phyloP scores from a whole-genome alignment of 495 filamentous ascomycete species.

The Daldinia caldariorum region DNA sequence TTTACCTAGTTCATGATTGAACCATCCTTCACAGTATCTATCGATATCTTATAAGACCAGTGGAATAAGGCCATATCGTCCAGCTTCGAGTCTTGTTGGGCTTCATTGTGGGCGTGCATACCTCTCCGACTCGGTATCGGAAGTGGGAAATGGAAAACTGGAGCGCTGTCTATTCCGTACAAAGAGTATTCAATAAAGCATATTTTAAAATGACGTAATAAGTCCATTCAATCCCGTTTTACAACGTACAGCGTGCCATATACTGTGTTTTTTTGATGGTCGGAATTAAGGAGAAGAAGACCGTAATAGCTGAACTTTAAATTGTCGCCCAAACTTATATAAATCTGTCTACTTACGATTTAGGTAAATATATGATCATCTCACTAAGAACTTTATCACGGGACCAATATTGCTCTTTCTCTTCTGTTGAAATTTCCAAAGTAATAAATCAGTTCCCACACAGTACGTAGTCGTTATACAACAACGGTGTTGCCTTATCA shows the following conservation, averaged over 20 bases:
- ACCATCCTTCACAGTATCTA: too few relatives aligned
- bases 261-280: not conserved
- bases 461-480: not conserved
- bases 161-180: not conserved
- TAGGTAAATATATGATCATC: not conserved
- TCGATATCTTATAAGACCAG: too few relatives aligned
- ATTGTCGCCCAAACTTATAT: not conserved
- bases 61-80: not conserved
- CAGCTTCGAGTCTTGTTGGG: not conserved
- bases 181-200: not conserved
- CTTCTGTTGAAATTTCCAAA: too few relatives aligned
- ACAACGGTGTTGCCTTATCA: not conserved
- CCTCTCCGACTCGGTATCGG: not conserved
- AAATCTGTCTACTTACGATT: not conserved
- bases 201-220: constrained; percentile 11
- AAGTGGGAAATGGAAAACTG: constrained; percentile 6
- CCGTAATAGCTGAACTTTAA: not conserved
- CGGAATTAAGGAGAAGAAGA: not conserved
- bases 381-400: too few relatives aligned
- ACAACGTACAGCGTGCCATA: not conserved
- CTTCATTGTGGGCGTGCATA: not conserved
- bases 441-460: not conserved
- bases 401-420: not conserved
- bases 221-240: not conserved
- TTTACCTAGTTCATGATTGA: too few relatives aligned